Percentiles rank a stretch among this genome's conserved stretches.
Conservation (phyloP, 2,329 filamentous ascomycete species). For the Ambrosiella beaveri region DNA sequence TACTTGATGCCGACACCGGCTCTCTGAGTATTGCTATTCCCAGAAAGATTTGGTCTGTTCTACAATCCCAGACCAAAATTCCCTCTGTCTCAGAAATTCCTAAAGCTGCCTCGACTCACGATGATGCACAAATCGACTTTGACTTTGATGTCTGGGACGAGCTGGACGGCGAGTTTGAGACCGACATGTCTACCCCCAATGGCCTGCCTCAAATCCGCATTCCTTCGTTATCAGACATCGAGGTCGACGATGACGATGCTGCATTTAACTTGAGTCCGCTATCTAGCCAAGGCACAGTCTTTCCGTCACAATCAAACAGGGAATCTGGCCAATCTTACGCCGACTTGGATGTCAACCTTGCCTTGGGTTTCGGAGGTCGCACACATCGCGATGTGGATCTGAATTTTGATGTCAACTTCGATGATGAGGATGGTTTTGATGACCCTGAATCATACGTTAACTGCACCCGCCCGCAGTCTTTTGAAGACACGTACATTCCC, state of each 20-base stretch:
- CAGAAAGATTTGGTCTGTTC: conserved; percentile 8
- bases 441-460: conserved; percentile 3
- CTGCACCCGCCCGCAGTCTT: not conserved
- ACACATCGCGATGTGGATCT: conserved; percentile 2
- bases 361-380: conserved; percentile 2
- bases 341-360: conserved; percentile 5
- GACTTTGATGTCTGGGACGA: conserved; percentile 6
- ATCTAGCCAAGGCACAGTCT: not conserved
- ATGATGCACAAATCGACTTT: not conserved
- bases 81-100: not conserved
- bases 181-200: not conserved
- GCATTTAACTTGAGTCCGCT: not conserved
- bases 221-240: conserved; percentile 9
- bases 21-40: conserved; percentile 1
- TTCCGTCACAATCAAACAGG: conserved; percentile 3
- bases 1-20: not conserved
- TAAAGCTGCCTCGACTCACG: not conserved
- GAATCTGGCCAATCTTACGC: not conserved
- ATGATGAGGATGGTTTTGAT: conserved; percentile 4
- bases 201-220: not conserved
- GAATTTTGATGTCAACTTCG: conserved; percentile 8
- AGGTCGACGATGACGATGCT: conserved; percentile 7
- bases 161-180: conserved; percentile 3
- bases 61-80: conserved; percentile 11
- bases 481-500: conserved; percentile 5